Evolutionary conservation across 108 stramenopile genomes (phyloP).

Genomic region (Cylindrotheca closterium): DNA sequence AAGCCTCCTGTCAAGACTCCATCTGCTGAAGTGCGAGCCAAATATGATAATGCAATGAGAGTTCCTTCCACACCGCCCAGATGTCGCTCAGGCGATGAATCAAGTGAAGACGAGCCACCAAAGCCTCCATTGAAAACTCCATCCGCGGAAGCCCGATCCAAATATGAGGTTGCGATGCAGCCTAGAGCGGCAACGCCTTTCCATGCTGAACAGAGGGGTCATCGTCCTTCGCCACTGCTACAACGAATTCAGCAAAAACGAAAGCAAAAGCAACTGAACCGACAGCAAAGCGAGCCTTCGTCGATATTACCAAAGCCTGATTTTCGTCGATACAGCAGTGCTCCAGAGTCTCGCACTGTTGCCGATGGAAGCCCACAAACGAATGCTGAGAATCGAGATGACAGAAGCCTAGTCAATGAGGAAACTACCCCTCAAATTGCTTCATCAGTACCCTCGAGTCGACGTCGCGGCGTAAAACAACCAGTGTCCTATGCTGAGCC

Average conservation of each 20-base stretch:
- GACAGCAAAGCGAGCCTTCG: neutral
- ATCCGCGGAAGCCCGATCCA: conserved; percentile 23
- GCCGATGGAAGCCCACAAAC: neutral
- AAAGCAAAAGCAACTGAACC: conserved; percentile 7
- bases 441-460: neutral
- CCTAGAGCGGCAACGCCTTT: conserved; percentile 15
- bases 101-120: conserved; percentile 7
- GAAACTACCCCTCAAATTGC: too few species aligned
- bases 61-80: too few species aligned
- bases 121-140: conserved; percentile 25
- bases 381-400: neutral
- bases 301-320: neutral
- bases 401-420: too few species aligned
- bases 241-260: conserved; percentile 13
- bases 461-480: conserved; percentile 29
- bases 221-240: conserved; percentile 9
- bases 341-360: neutral
- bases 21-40: conserved; percentile 23
- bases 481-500: conserved; percentile 60
- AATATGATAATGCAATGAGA: conserved; percentile 40
- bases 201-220: neutral
- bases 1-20: conserved; percentile 28
- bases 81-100: too few species aligned
- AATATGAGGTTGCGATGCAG: conserved; percentile 35
- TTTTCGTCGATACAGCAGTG: neutral